Percentiles rank a stretch among this genome's conserved stretches.
These are phyloP conservation scores for Passiflora organensis DNA, from an alignment of 345 rosid genomes.

Conservation along the genomic window DNA sequence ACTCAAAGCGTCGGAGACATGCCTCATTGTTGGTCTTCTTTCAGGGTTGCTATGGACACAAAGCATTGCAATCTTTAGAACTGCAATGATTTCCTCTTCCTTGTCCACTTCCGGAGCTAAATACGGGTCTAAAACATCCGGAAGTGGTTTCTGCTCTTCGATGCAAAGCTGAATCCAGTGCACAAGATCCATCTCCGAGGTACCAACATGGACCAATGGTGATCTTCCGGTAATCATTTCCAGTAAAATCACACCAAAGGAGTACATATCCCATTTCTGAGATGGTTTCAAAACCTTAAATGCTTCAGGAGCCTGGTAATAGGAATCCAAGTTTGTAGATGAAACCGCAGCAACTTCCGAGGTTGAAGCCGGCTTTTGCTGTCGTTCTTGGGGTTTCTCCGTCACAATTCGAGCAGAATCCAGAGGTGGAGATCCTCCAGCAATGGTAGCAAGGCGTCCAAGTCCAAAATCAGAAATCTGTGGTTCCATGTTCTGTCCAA, in stretches of 20 bases:
- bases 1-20: slow-evolving; percentile 56
- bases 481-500: slow-evolving; percentile 77
- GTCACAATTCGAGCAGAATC: slow-evolving; percentile 51
- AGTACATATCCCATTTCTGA: slow-evolving; percentile 96
- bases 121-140: slow-evolving; percentile 76
- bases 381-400: slow-evolving; percentile 56
- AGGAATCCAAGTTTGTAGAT: slow-evolving; percentile 46
- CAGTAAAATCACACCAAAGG: slow-evolving; percentile 75
- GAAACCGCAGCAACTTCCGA: slow-evolving; percentile 52
- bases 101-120: slow-evolving; percentile 60
- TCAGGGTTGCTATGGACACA: slow-evolving; percentile 73
- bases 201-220: slow-evolving; percentile 50
- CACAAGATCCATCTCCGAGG: slow-evolving; percentile 66
- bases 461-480: slow-evolving; percentile 85
- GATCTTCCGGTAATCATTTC: slow-evolving; percentile 74
- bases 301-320: slow-evolving; percentile 89
- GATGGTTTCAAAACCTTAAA: slow-evolving; percentile 81
- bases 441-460: slow-evolving; percentile 80
- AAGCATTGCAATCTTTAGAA: slow-evolving; percentile 79
- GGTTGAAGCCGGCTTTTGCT: slow-evolving; percentile 43
- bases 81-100: slow-evolving; percentile 81
- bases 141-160: slow-evolving; percentile 77
- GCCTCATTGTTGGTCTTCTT: slow-evolving; percentile 82
- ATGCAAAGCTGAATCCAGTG: slow-evolving; percentile 83
- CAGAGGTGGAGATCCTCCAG: slow-evolving; percentile 75